Percentiles rank a stretch among this genome's conserved stretches.
Conservation (phyloP, 495 filamentous ascomycete species). For the Aspergillus cavernicola region DNA sequence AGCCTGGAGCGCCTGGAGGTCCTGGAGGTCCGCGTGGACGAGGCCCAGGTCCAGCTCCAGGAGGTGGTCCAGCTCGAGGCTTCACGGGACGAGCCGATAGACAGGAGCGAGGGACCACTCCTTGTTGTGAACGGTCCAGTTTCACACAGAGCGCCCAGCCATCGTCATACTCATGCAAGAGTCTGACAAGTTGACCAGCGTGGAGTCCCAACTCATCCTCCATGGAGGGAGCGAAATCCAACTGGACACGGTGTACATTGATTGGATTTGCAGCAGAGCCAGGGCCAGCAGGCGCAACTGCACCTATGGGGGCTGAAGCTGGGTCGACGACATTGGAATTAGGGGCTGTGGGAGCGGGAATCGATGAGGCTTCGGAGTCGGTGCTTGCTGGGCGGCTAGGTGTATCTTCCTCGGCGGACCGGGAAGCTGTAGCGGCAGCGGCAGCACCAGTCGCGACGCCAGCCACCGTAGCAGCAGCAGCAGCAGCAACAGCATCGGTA, state of each 20-base stretch:
- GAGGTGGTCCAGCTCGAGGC: conserved; percentile 63
- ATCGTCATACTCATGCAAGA: conserved; percentile 97
- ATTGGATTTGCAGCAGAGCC: conserved; percentile 43
- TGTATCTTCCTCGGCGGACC: conserved; percentile 35
- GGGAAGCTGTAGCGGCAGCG: conserved; percentile 30
- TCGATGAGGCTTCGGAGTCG: conserved; percentile 22
- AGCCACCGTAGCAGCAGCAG: conserved; percentile 39
- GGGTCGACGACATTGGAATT: conserved; percentile 28
- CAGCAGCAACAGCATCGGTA: conserved; percentile 23
- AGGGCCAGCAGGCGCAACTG: conserved; percentile 24
- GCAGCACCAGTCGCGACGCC: conserved; percentile 29
- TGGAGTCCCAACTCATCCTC: conserved; percentile 82
- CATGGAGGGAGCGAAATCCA: conserved; percentile 92
- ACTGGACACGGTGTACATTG: conserved; percentile 83
- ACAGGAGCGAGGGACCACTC: conserved; percentile 90
- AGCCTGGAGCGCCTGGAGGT: conserved; percentile 4
- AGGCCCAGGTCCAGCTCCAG: conserved; percentile 43
- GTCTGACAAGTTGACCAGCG: conserved; percentile 75
- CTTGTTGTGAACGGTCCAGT: conserved; percentile 85
- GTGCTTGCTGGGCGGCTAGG: conserved; percentile 19
- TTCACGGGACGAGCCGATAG: conserved; percentile 90
- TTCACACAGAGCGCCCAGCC: conserved; percentile 95
- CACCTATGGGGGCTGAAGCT: conserved; percentile 18
- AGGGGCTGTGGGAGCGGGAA: conserved; percentile 27
- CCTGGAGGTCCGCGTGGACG: conserved; percentile 38